Evolutionary conservation across 345 rosid genomes (phyloP), one percentile per base, ranked within the genome.

Genomic region (Salix brachista): DNA sequence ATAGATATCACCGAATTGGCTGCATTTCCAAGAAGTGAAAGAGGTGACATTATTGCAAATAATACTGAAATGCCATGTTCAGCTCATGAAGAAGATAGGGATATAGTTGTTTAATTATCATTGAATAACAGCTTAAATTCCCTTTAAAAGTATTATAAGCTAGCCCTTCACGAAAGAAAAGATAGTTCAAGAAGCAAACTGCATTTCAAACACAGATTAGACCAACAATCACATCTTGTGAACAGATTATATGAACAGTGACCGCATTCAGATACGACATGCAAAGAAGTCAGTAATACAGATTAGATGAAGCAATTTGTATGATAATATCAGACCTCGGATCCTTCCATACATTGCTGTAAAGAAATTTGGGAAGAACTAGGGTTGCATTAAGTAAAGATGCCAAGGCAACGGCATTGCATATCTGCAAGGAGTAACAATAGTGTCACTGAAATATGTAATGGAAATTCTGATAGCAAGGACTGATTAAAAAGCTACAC

Each of bases 281-380:
- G 21, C 5, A 71, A 25, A 5, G 32, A 16, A 58, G 32, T 12
- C n/a, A 19, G 32, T 32, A 44, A 68, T 26, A 28, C 18, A 66
- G 18, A 37, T 36, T 28, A n/a, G 10, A 67, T 18, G 25, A 41
- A 52, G 61, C 18, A 12, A 25, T 19, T 62, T 36, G 42, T 18
- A 41, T 44, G 4, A 70, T 67, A 66, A 67, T 41, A 69, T 54
- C 64, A 46, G 66, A 93, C 97, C 97, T 95, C 3, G 98, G 96
- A 88, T 95, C 99, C 80, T 89, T 93, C 99, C 98, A 93, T n/a
- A 93, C 97, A 74, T 90, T 95, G 90, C 99, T 95, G 88, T 93
- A 93, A 58, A 91, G 92, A 84, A 95, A 93, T 85, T 80, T 86
- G 13, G 99, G 99, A 78, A 91, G 80, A 80, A 90, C 88, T 68